phyloP scores from a whole-genome alignment of 441 rosid species.

The Gossypium gossypioides region DNA sequence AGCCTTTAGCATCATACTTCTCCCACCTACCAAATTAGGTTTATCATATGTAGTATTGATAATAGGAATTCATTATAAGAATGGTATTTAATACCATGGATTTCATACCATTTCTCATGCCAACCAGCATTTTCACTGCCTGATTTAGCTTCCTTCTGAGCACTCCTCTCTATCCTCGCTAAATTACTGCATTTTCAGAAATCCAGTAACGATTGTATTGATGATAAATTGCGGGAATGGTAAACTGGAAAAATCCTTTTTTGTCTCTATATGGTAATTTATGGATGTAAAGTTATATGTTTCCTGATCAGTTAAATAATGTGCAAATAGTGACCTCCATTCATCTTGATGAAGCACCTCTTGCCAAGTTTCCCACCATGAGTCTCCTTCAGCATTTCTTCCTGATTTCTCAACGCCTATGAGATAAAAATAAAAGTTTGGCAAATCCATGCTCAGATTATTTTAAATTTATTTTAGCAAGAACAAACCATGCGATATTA shows the following conservation, averaged over 20 bases:
- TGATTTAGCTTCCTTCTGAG: slow-evolving; percentile 94
- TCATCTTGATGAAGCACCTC: slow-evolving; percentile 96
- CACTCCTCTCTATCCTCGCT: slow-evolving; percentile 96
- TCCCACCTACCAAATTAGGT: slow-evolving; percentile 71
- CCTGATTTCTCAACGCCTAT: slow-evolving; percentile 97
- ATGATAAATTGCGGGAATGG: background rate
- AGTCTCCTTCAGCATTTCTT: slow-evolving; percentile 84
- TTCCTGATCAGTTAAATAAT: slow-evolving; percentile 6
- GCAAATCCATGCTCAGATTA: background rate
- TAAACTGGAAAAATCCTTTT: background rate
- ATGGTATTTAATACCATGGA: background rate
- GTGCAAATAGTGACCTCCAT: slow-evolving; percentile 61
- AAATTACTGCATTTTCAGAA: slow-evolving; percentile 54
- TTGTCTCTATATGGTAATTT: background rate
- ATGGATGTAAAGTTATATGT: slow-evolving; percentile 4
- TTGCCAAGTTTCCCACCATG: slow-evolving; percentile 99
- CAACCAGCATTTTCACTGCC: slow-evolving; percentile 95
- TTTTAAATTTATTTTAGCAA: background rate
- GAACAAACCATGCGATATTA: background rate
- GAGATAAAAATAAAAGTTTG: slow-evolving; percentile 14
- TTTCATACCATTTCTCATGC: slow-evolving; percentile 73
- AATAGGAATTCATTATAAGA: background rate
- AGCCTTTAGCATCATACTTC: slow-evolving; percentile 94
- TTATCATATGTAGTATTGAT: background rate
- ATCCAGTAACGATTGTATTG: background rate